Evolutionary conservation across 345 rosid genomes (phyloP).

Genomic region (Euphorbia lathyris): DNA sequence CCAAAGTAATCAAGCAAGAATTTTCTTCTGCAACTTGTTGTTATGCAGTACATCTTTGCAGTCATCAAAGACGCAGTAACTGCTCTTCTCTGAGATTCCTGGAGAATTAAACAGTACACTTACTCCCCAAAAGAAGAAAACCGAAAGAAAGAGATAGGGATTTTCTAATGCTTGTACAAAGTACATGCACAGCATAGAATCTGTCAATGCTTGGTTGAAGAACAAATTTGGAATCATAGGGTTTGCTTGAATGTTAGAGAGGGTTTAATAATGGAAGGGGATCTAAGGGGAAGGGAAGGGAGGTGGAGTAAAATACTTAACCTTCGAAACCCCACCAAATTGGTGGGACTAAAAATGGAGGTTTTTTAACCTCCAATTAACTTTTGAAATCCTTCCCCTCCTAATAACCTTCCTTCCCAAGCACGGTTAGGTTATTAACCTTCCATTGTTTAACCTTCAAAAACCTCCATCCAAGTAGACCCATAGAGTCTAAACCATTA

Average conservation of each 20-base stretch:
- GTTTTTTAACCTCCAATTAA: too few relatives aligned
- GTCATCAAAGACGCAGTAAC: constrained; percentile 37
- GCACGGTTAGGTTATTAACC: too few relatives aligned
- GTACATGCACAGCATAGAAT: constrained; percentile 5
- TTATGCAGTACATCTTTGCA: constrained; percentile 38
- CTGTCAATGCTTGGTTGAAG: neutral
- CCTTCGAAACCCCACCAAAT: too few relatives aligned
- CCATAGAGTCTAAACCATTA: neutral
- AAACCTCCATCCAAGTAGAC: too few relatives aligned
- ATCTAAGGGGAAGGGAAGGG: too few relatives aligned
- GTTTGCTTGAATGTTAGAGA: too few relatives aligned
- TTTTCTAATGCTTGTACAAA: neutral
- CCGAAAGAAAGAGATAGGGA: neutral
- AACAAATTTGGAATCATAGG: constrained; percentile 7
- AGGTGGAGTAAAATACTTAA: too few relatives aligned
- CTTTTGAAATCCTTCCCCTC: too few relatives aligned
- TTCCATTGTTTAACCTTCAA: too few relatives aligned
- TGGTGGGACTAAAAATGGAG: too few relatives aligned
- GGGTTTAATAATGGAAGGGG: too few relatives aligned
- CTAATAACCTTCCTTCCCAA: too few relatives aligned
- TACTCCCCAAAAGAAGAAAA: neutral
- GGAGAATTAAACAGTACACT: constrained; percentile 13
- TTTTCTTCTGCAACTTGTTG: constrained; percentile 46
- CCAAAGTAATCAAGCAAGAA: constrained; percentile 47
- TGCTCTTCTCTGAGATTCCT: constrained; percentile 43